Conservation (phyloP, 1,139 yeast species). For the Scheffersomyces cryptocercus region DNA sequence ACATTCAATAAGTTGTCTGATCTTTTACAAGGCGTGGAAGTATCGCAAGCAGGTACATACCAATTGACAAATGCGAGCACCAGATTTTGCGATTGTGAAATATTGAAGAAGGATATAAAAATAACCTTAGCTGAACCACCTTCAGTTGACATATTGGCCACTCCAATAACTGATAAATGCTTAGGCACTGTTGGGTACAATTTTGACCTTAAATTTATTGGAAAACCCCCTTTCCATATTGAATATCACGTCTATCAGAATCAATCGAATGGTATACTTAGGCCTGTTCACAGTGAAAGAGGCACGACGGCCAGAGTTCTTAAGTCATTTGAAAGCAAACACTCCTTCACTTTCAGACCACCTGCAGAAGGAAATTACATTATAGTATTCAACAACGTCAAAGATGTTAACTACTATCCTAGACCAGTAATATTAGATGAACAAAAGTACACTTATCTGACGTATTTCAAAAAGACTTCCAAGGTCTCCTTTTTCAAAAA, state of each 20-base stretch:
- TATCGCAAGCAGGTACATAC: conserved; percentile 66
- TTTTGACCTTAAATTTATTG: conserved; percentile 69
- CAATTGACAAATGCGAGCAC: conserved; percentile 53
- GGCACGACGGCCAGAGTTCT: conserved; percentile 30
- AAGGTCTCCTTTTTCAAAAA: conserved; percentile 32
- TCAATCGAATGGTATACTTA: conserved; percentile 29
- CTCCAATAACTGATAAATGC: conserved; percentile 78
- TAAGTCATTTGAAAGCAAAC: conserved; percentile 21
- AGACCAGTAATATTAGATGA: conserved; percentile 34
- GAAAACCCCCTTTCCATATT: conserved; percentile 80
- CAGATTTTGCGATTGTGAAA: conserved; percentile 63
- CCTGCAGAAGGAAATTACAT: conserved; percentile 78
- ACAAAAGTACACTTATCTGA: conserved; percentile 45
- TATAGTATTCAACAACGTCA: conserved; percentile 61
- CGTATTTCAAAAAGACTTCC: conserved; percentile 54
- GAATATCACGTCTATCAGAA: conserved; percentile 60
- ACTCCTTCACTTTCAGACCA: conserved; percentile 70
- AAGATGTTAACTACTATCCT: conserved; percentile 53
- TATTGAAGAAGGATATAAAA: conserved; percentile 24
- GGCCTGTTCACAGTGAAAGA: conserved; percentile 31
- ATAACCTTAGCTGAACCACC: conserved; percentile 46
- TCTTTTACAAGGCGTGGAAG: conserved; percentile 33
- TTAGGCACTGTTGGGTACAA: conserved; percentile 85
- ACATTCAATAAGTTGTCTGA: conserved; percentile 35
- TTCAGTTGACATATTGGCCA: conserved; percentile 49